Base-by-base conservation (phyloP, 345 rosid genomes). In the Eutrema japonicum region DNA sequence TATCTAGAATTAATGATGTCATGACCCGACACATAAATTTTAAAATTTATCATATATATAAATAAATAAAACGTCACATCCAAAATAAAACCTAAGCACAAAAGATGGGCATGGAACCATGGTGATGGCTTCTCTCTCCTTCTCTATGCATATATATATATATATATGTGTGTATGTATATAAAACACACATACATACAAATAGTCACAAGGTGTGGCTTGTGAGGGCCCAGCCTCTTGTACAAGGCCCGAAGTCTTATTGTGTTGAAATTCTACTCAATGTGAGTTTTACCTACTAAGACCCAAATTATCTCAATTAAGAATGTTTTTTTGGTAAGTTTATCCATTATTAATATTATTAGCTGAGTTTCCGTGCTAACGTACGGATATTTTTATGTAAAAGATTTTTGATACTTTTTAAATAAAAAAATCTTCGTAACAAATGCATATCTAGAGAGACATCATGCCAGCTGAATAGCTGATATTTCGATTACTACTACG, bases 31-130 rank as follows among this genome's bases (percentile, higher is more conserved):
- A 63, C 59, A 22, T 54, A 55, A n/a, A 46, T 53, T 62, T 55
- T 26, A n/a, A 55, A 10, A 10, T 36, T 29, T 32, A 63, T 37
- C 60, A 61, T 64, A 50, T 60, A 45, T 10, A 50, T 35, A 50
- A 7, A 59, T 46, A 60, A 59, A 62, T 54, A 70, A 64, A 64
- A 77, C 45, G 77, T 77, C 80, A 71, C 80, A 71, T 77, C 80
- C 50, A 47, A 65, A 59, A 71, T 65, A 42, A 77, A 71, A 77
- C 64, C 80, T 66, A 77, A 50, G 63, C 68, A 58, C 51, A 51
- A 51, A 51, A 50, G 76, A 64, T 60, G 7, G 70, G 64, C 50
- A 57, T 50, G 48, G 45, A 77, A 55, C 66, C 55, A 77, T 68
- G 76, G 58, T 48, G 42, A 64, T 64, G 58, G 66, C 45, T 56